Conservation (phyloP, 2,329 filamentous ascomycete species). For the Tolypocladium nubicola region DNA sequence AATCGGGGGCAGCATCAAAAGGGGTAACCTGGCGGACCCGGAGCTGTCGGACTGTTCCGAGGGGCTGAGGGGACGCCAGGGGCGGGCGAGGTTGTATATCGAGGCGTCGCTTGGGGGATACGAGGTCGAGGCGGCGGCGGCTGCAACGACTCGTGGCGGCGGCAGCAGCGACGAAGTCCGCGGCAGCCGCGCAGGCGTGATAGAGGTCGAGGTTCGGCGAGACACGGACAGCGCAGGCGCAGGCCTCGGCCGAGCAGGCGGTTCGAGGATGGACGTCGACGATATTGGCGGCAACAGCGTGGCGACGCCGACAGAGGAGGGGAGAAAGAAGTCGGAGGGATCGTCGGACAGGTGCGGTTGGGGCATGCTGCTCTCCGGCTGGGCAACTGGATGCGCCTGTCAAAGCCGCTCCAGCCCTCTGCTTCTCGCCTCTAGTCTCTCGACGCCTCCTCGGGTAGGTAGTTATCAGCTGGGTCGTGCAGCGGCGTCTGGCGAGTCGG, state of each 20-base stretch:
- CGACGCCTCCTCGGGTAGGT: background rate
- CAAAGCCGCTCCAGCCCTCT: background rate
- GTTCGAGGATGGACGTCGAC: conserved; percentile 10
- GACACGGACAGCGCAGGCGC: conserved; percentile 13
- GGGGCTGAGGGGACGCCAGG: background rate
- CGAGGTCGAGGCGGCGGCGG: conserved; percentile 1
- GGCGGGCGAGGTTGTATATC: background rate
- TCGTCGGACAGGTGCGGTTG: conserved; percentile 13
- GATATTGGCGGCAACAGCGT: background rate
- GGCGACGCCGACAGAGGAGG: background rate
- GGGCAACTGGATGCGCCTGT: background rate
- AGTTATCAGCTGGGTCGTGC: background rate
- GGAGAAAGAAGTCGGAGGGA: background rate
- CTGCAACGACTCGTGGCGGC: conserved; percentile 15
- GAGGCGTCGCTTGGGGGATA: background rate
- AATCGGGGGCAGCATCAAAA: conserved; percentile 13
- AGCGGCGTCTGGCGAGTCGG: background rate
- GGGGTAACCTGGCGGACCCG: background rate
- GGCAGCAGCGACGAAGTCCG: conserved; percentile 34
- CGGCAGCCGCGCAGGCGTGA: conserved; percentile 22
- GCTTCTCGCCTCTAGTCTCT: background rate
- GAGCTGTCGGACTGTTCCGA: background rate
- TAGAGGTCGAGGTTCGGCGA: conserved; percentile 12
- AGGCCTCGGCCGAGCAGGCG: conserved; percentile 2
- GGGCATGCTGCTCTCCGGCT: conserved; percentile 12